Evolutionary conservation across 805 yeast species (phyloP), one percentile per base, ranked within the genome.

Genomic region (Torulaspora indica): DNA sequence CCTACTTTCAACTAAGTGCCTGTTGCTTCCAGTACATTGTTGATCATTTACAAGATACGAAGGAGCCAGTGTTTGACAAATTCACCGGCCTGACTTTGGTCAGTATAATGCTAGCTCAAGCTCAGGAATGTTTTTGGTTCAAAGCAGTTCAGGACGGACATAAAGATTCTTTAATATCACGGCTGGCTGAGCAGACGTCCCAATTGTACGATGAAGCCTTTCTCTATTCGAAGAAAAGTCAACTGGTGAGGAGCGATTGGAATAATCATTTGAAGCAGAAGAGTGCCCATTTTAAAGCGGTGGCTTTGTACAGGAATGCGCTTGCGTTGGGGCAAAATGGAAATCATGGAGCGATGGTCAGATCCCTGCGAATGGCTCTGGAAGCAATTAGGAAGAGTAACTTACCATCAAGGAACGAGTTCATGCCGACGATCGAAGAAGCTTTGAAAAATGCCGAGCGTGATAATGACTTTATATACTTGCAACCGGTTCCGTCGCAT

Each of bases 71-170:
- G 34, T 63, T 85, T 12, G 78, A 77, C 31, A 34, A 45, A 1
- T 71, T 72, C 9, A 77, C 86, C 0, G 55, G 84, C 8, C 64
- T 68, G 9, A 69, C 80, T 13, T 64, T 89, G 42, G 64, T 72
- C 29, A 52, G 60, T 9, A 56, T 88, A 28, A 76, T 77, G 77
- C 58, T 85, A 31, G 93, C 95, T 0, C 95, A 87, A 56, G 93
- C 95, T 0, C 96, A 89, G 63, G 96, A 90, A 57, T 73, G 79
- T 9, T 78, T 83, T 40, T 89, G 96, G 96, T 79, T 76, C 38
- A 81, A 81, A 54, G 88, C 95, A 0, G 43, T 49, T 6, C 47
- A 46, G 22, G 58, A 52, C 40, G 63, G 71, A 0, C 61, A 66
- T 30, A 83, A 80, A 53, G 79, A 84, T 56, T 67, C 82, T 0